phyloP scores from a whole-genome alignment of 768 basidiomycete species.

The Polyporus arcularius region DNA sequence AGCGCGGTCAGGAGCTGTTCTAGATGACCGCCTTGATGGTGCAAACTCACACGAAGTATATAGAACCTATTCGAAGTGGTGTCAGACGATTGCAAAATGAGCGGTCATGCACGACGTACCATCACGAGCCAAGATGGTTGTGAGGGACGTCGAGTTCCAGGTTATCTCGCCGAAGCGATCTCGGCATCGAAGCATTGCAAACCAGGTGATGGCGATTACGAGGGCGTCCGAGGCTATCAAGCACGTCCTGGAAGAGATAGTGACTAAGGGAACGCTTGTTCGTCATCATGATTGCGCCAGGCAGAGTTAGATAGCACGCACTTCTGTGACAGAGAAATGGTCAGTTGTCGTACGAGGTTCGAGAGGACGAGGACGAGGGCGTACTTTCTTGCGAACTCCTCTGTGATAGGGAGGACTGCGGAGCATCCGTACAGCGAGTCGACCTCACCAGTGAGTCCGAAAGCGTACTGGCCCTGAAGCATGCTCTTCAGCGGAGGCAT shows the following conservation, averaged over 20 bases:
- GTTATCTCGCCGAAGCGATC: background rate
- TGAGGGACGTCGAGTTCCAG: background rate
- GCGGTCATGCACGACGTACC: background rate
- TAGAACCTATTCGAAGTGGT: background rate
- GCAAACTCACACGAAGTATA: background rate
- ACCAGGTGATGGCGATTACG: background rate
- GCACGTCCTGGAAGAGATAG: background rate
- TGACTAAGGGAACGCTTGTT: background rate
- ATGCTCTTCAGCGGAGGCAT: background rate
- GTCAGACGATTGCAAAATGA: background rate
- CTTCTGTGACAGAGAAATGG: background rate
- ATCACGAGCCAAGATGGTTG: background rate
- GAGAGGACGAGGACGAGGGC: background rate
- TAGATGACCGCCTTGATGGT: background rate
- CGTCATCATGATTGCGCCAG: background rate
- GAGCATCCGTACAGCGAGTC: background rate
- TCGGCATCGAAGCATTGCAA: background rate
- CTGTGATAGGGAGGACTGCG: background rate
- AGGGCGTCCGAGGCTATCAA: conserved; percentile 1
- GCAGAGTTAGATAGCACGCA: background rate
- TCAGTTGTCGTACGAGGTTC: background rate
- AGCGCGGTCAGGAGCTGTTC: background rate
- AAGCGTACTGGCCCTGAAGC: background rate
- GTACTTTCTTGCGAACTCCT: background rate
- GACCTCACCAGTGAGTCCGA: background rate